Evolutionary conservation across 441 rosid genomes (phyloP), one percentile per base, ranked within the genome.

Genomic region (Gossypium schwendimanii): DNA sequence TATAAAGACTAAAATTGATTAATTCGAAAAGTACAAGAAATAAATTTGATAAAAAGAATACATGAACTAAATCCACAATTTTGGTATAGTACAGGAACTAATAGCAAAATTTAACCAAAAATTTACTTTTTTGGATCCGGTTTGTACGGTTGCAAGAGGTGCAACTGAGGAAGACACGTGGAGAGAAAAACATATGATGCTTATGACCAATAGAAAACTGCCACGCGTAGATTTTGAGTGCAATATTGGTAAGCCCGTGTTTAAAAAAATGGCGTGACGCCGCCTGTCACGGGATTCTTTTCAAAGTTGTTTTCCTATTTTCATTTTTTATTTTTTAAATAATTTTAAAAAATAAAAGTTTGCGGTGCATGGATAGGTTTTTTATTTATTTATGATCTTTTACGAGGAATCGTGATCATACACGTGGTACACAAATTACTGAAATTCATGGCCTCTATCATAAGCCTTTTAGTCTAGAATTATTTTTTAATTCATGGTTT

Each of bases 231-330:
- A 2, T 64, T 63, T 2, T 20, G 3, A 55, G 0, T 55, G 7
- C 24, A 44, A 7, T 5, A 6, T 6, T 26, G 45, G 26, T 15
- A 3, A 24, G 3, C 28, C 57, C 57, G 41, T 66, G 70, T 47
- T 45, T n/a, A 1, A 8, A 1, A 21, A 12, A 18, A 64, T n/a
- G 49, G 33, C 7, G 33, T 44, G 20, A 65, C 2, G 41, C 70
- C 70, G 70, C 44, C 49, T 14, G 2, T 66, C 70, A 66, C 70
- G 70, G 58, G 44, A 17, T 23, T 47, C 33, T 15, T 66, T 63
- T 14, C 36, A 44, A 65, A 17, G 26, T 23, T 57, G n/a, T 20
- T 54, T 54, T 54, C 20, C 10, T 20, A 0, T 20, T 39, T 39
- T 39, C 44, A 39, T 39, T 39, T 7, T 33, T 33, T 33, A 33